phyloP scores from a whole-genome alignment of 352 stramenopile species.

The Globisporangium echinulatum region DNA sequence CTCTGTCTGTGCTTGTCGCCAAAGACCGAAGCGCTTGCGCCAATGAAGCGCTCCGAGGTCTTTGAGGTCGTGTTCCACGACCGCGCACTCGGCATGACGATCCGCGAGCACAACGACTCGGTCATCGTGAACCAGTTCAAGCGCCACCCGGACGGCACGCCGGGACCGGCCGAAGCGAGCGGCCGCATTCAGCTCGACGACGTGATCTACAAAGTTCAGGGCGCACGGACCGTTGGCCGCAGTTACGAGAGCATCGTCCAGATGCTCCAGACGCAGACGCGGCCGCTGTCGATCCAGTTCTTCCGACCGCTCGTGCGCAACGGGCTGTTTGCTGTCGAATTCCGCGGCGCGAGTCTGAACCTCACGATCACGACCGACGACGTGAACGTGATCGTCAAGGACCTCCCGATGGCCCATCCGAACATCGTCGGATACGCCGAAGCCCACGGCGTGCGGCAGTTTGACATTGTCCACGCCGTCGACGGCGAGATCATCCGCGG shows the following conservation, averaged over 20 bases:
- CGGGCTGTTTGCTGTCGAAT: conserved; percentile 80
- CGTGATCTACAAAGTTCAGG: conserved; percentile 86
- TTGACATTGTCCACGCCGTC: conserved; percentile 73
- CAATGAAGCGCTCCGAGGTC: conserved; percentile 75
- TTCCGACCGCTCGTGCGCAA: conserved; percentile 73
- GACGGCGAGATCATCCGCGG: conserved; percentile 75
- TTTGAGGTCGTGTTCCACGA: conserved; percentile 77
- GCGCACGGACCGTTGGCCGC: conserved; percentile 59
- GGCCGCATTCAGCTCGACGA: conserved; percentile 57
- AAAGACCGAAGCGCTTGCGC: conserved; percentile 76
- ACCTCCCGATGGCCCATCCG: conserved; percentile 70
- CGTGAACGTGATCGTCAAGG: conserved; percentile 80
- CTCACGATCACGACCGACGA: conserved; percentile 86
- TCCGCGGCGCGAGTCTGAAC: conserved; percentile 69
- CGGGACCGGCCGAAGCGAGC: conserved; percentile 50
- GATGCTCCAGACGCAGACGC: conserved; percentile 79
- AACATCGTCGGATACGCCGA: conserved; percentile 84
- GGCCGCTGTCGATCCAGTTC: conserved; percentile 74
- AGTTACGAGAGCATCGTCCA: conserved; percentile 81
- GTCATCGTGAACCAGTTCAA: conserved; percentile 86
- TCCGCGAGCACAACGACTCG: conserved; percentile 78
- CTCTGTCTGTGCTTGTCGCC: conserved; percentile 78
- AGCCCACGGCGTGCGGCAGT: conserved; percentile 72
- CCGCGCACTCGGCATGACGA: conserved; percentile 71
- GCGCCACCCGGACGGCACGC: conserved; percentile 38